Evolutionary conservation across 148 eudicot species (phyloP).

Genomic region (Hydrangea macrophylla): DNA sequence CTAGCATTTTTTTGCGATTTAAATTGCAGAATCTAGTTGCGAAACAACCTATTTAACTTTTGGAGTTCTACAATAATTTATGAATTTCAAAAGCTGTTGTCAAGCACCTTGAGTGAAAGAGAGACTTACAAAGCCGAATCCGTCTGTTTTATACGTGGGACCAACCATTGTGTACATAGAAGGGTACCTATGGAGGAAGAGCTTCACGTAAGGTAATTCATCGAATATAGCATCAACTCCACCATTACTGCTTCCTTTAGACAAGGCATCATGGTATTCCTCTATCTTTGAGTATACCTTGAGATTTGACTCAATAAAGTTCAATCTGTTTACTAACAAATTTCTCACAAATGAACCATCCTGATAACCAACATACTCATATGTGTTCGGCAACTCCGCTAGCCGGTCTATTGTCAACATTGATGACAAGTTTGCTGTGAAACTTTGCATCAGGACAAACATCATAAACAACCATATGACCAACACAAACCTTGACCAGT

Average conservation of each 20-base stretch:
- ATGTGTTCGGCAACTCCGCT: not conserved
- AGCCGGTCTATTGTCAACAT: slow-evolving; percentile 16
- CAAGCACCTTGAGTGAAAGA: too few relatives aligned
- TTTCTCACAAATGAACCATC: slow-evolving; percentile 12
- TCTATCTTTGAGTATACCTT: slow-evolving; percentile 7
- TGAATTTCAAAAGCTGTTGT: too few relatives aligned
- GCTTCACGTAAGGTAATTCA: slow-evolving; percentile 11
- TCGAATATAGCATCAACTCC: slow-evolving; percentile 17
- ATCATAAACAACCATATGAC: too few relatives aligned
- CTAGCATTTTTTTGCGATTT: too few relatives aligned
- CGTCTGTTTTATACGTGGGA: not conserved
- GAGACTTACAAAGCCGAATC: slow-evolving; percentile 13
- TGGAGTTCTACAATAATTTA: too few relatives aligned
- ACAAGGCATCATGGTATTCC: too few relatives aligned
- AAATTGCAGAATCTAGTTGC: too few relatives aligned
- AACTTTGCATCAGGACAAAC: too few relatives aligned
- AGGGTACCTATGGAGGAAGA: slow-evolving; percentile 1
- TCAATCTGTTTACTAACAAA: not conserved
- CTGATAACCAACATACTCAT: slow-evolving; percentile 20
- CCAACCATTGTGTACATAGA: not conserved
- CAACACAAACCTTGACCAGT: slow-evolving; percentile 12
- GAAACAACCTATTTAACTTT: too few relatives aligned
- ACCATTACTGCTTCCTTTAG: slow-evolving; percentile 21
- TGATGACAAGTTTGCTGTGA: slow-evolving; percentile 20
- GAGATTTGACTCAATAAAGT: slow-evolving; percentile 11